Base-by-base conservation (phyloP, 2,329 filamentous ascomycete species). In the Epichloe festucae region DNA sequence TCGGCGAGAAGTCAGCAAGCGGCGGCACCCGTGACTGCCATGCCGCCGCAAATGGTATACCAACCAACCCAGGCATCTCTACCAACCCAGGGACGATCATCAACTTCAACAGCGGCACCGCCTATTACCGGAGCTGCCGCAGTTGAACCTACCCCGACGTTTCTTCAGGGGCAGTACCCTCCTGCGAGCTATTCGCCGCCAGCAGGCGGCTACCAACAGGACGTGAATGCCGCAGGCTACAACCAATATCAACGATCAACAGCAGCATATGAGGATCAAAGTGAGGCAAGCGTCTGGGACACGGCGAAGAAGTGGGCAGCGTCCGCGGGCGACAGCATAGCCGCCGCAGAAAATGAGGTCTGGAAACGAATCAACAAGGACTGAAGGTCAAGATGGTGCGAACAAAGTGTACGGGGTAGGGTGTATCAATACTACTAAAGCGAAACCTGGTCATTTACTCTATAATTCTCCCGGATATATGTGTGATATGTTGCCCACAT, bases 331-430 rank as follows among this genome's bases (percentile, higher is more conserved):
- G 74, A 75, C 54, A 78, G 73, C 61, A 64, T 84, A 31, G 75
- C 73, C 8, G 76, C 73, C 14, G 78, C 77, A 14, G 80, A 84
- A 68, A 70, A 68, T 48, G 78, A 82, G 64, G 73, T 84, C 23
- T 84, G 80, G 80, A 76, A 74, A 65, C 75, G 73, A 60, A 78
- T 83, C 61, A 82, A 79, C 65, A 80, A 78, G 66, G 70, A 76
- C 46, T 75, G 42, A 50, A 44, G 36, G 44, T 3, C 36, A 35
- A 39, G 31, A 31, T 14, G 23, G 41, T 21, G 21, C 48, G 23
- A 23, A 23, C 19, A 31, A 36, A 19, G 8, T 31, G 31, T 31
- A 31, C 31, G 8, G 31, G 10, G 31, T 31, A 31, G 42, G 19
- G 43, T 21, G 34, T 31, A 39, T 46, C 36, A 34, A 36, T 51